Evolutionary conservation across 2,329 filamentous ascomycete species (phyloP), one percentile per base, ranked within the genome.

Genomic region (Alternaria sp.): DNA sequence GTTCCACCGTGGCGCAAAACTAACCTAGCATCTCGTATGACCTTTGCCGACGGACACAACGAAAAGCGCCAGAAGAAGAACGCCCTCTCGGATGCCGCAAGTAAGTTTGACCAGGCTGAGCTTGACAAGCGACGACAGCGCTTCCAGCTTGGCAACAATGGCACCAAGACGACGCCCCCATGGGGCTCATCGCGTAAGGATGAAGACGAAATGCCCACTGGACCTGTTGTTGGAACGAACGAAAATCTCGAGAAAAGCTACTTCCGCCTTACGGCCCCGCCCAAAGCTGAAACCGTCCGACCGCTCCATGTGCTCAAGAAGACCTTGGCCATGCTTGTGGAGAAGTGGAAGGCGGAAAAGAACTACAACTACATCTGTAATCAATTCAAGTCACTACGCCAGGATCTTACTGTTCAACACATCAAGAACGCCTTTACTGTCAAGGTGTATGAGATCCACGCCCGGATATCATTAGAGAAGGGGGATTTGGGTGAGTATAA

Each of bases 401-500:
- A 99, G 86, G 96, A 99, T 84, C 87, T 99, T 79, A 99, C 96
- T 43, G 96, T 99, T 59, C 96, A 99, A 82, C 95, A 93, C 77
- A 94, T 99, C 83, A 94, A 93, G 83, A 97, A 94, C 81, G 92
- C 96, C 57, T 98, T 99, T 79, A 98, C 96, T 25, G 94, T 98
- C 68, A 91, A 88, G 67, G 96, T 97, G 51, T 99, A 99, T 82
- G 96, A 99, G 84, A 96, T 95, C 66, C 96, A 99, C 83, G 96
- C 95, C 68, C 91, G 96, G 65, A 98, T 99, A 83, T 96, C 96
- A 71, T 86, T 99, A 82, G 95, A 99, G 83, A 97, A 96, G 87
- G 94, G 92, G 83, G 96, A 99, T 86, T 89, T 98, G 85, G 95
- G 96, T 99, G 96, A 99, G 96, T 99, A 99, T 96, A 99, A 99